Evolutionary conservation across 192 early-diverging fungal species (phyloP), one percentile per base, ranked within the genome.

Genomic region (Ramicandelaber brevisporus): DNA sequence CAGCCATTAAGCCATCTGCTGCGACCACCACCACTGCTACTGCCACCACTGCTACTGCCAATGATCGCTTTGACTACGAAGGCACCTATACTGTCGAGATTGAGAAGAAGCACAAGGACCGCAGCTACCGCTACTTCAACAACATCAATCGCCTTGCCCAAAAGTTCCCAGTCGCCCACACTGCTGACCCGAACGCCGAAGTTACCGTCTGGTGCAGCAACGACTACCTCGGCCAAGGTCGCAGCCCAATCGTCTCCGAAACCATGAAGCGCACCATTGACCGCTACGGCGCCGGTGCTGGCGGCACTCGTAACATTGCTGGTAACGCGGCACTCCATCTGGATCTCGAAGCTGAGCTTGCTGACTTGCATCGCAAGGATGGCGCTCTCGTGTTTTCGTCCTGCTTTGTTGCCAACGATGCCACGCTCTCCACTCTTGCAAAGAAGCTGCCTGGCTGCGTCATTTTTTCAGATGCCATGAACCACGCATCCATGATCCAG

Each of bases 401-500:
- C 27, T 95, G 88, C 61, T 95, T 84, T 53, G 88, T 95, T 2
- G 88, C 88, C 43, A 95, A 95, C 55, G 88, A 95, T 41, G 85
- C 83, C 21, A 86, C 83, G n/a, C 47, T 95, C 22, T 73, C 75
- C 29, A 89, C 85, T 14, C 51, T 95, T 29, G 81, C 77, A 31
- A 50, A 61, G 24, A 76, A 85, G 43, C 51, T 95, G 40, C 88
- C 88, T 27, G 69, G 64, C 15, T 88, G 84, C 49, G 70, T 88
- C 9, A 88, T 95, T 48, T 83, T 95, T 37, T 89, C 85, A 26
- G 88, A 95, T 50, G 50, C 73, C 10, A 63, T 75, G 41, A 95
- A 95, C 58, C 88, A 95, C 38, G 88, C 88, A n/a, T 89, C 85
- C 6, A 95, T 95, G 88, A 95, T 95, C 48, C 85, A 89, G 59